Base-by-base conservation (phyloP, 371 early-diverging fungal species). In the Lichtheimia corymbifera region DNA sequence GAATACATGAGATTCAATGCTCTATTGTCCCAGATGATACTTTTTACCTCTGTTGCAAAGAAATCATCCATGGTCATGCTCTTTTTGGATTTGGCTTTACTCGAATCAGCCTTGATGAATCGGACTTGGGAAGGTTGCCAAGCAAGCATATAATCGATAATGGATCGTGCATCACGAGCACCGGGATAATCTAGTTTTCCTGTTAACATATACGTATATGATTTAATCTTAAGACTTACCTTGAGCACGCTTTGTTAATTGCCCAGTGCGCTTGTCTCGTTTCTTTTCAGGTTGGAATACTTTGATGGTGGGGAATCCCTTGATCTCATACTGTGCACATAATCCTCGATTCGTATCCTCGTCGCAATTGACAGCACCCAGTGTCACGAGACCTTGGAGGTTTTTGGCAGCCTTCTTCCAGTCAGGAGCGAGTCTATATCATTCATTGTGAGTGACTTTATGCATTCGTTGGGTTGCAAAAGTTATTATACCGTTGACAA, bases 301-400 rank as follows among this genome's bases (percentile, higher is more conserved):
- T 70, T 96, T 97, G 64, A 97, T 83, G n/a, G 96, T 96, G 4
- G 97, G 97, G 78, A 95, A 97, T 11, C 97, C 96, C 77, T 93
- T 74, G 42, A 97, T 84, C 25, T 80, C 87, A 68, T 88, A 93
- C 42, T 84, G 80, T 2, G 81, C 83, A 70, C 97, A 97, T 5
- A 94, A 63, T 1, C 80, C 79, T 30, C 82, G 80, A 72, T 94
- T 91, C 30, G 66, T 64, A 44, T 91, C 88, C 30, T 91, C 87
- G 71, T 96, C 95, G 73, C 98, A 97, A 71, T 97, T 85, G 22
- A 97, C 78, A 6, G 96, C 95, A 22, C 79, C 94, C 49, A 97
- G 80, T 68, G 88, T 88, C 13, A 85, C 95, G 4, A 94, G 73
- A 11, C 93, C 93, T 42, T 88, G 83, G 25, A 95, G 65, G 62